Conservation (phyloP, 2,329 filamentous ascomycete genomes). For the Nigrospora oryzae region DNA sequence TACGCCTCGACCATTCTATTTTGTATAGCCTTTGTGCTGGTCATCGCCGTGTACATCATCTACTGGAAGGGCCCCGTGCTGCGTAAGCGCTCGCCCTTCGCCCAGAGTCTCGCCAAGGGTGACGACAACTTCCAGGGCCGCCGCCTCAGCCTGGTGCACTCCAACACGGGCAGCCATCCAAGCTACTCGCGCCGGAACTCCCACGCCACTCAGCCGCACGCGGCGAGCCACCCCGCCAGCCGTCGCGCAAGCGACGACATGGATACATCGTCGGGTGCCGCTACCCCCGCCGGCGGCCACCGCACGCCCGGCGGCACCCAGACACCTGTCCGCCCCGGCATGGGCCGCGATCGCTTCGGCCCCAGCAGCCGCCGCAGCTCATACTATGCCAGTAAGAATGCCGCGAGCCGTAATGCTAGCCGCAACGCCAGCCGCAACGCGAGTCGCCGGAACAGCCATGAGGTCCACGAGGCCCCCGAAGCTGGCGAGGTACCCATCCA, state of each 20-base stretch:
- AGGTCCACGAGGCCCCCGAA: not conserved
- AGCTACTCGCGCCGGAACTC: too few species aligned
- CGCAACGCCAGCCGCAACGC: conserved; percentile 2
- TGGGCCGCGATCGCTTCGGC: conserved; percentile 3
- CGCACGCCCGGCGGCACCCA: not conserved
- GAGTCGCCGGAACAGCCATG: conserved; percentile 3
- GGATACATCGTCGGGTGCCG: not conserved
- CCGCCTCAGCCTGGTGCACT: not conserved
- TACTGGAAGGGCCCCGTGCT: conserved; percentile 48
- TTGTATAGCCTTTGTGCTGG: conserved; percentile 38
- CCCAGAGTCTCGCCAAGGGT: conserved; percentile 47
- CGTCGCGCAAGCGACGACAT: not conserved
- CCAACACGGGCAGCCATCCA: not conserved
- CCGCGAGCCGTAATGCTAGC: not conserved
- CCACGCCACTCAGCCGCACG: too few species aligned
- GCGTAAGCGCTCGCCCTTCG: conserved; percentile 42
- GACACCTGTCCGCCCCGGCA: not conserved
- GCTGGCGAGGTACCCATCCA: not conserved
- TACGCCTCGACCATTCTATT: conserved; percentile 48
- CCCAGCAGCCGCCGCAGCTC: conserved; percentile 4
- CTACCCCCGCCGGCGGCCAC: not conserved
- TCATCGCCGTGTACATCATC: conserved; percentile 46
- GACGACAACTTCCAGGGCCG: conserved; percentile 8
- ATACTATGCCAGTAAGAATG: conserved; percentile 5
- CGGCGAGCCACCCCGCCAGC: too few species aligned